Evolutionary conservation across 2,329 filamentous ascomycete species (phyloP).

Genomic region (Cladophialophora exuberans): DNA sequence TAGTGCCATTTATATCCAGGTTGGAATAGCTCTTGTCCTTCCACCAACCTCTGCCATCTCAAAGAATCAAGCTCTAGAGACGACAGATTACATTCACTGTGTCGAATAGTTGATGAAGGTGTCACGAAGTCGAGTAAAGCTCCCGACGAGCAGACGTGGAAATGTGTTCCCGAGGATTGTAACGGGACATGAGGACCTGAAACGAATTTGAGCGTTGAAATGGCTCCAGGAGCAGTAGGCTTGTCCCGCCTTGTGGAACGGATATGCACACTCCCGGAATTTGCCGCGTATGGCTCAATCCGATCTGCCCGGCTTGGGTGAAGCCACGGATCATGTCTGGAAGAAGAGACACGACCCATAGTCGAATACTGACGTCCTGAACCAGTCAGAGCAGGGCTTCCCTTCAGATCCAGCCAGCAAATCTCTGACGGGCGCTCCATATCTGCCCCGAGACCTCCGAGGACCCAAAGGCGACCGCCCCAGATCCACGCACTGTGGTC

Average conservation of each 20-base stretch:
- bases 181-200: slow-evolving; percentile 84
- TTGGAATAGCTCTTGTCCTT: slow-evolving; percentile 91
- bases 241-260: slow-evolving; percentile 55
- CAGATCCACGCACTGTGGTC: slow-evolving; percentile 96
- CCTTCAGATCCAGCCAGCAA: slow-evolving; percentile 96
- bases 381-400: slow-evolving; percentile 74
- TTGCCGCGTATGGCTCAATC: slow-evolving; percentile 69
- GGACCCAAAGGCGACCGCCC: slow-evolving; percentile 92
- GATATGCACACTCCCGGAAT: slow-evolving; percentile 64
- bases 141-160: slow-evolving; percentile 91
- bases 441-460: slow-evolving; percentile 89
- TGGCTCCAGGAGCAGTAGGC: slow-evolving; percentile 75
- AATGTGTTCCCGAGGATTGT: slow-evolving; percentile 89
- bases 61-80: slow-evolving; percentile 84
- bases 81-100: slow-evolving; percentile 86
- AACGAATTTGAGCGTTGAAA: slow-evolving; percentile 87
- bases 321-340: slow-evolving; percentile 44
- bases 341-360: slow-evolving; percentile 27
- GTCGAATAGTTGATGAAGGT: slow-evolving; percentile 81
- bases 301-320: slow-evolving; percentile 40
- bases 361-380: slow-evolving; percentile 26
- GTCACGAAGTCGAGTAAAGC: slow-evolving; percentile 93
- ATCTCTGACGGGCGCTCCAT: slow-evolving; percentile 97
- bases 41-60: slow-evolving; percentile 92
- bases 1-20: slow-evolving; percentile 97